Base-by-base conservation (phyloP, 352 stramenopile species). In the Hyphochytrium catenoides region DNA sequence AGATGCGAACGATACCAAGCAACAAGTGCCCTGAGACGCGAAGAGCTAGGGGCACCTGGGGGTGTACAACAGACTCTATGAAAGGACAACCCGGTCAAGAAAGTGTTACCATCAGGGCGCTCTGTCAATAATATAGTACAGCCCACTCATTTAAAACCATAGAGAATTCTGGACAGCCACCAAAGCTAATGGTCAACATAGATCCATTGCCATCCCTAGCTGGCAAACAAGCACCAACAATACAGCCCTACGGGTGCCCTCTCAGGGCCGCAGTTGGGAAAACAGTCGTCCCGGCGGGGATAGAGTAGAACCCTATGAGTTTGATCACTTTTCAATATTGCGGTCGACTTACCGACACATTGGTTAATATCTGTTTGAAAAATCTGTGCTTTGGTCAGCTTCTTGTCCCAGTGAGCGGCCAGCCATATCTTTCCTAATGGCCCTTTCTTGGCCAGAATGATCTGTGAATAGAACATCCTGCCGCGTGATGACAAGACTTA, bases 361-460 rank as follows among this genome's bases (percentile, higher is more conserved):
- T 60, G 69, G 44, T 78, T 60, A 56, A 98, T 95, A 57, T 98
- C 86, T 8, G 86, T 92, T 20, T 73, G 69, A 59, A 97, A 97
- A 37, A 98, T 95, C 56, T 96, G 82, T 26, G 87, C 71, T 51
- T 95, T 94, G 46, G 73, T 94, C 19, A 99, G 63, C 62, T 98
- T 98, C 65, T 98, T 98, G 64, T 98, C 91, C 78, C 81, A 97
- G 56, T 98, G 91, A 19, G 91, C 91, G 11, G 91, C 91, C 19
- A 98, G 68, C 83, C 91, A 99, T 36, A 99, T 92, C 59, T 98
- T 97, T 33, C 88, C 89, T 26, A 98, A 58, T 17, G 90, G 88
- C 1, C 90, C 91, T 52, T 98, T 97, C 68, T 97, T 97, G 35
- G 88, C 86, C 18, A 99, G 62, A 50, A 99, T 95, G 40, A 95